Evolutionary conservation across 192 early-diverging fungal species (phyloP), one percentile per base, ranked within the genome.

Genomic region (Podila minutissima): DNA sequence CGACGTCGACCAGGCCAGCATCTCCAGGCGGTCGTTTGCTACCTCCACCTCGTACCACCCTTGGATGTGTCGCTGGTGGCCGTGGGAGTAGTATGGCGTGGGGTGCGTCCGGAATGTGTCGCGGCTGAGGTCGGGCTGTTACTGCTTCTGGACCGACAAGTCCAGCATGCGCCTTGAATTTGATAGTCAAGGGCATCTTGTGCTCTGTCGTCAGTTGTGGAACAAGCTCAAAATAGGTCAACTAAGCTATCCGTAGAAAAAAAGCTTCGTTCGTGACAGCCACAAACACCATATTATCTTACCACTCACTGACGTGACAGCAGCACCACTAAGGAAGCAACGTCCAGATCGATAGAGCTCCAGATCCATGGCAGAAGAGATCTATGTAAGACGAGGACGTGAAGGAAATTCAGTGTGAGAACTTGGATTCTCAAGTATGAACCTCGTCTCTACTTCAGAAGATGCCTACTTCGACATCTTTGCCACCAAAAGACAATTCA

Each of bases 1-100:
- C 87, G 19, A 88, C 87, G 59, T 86, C 87, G 2, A 88, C 73
- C 26, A 85, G 49, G 4, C 74, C 74, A 12, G 32, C 48, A 62
- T 84, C 64, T 28, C 85, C 73, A 59, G 77, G 58, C 19, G 49
- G 50, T 15, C 65, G 53, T 28, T 84, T 72, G 38, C 10, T 70
- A 7, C 65, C 71, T 10, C 29, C 64, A 5, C 82, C 71, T 63
- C 50, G 60, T 22, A 72, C 41, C 32, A 72, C 74, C 24, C 83
- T 37, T 59, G 82, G 67, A 58, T 86, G 72, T 15, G 57, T 74
- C 1, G 51, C 57, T 3, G 83, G 64, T 24, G 82, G 84, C 1
- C 82, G 72, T n/a, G 79, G 83, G 24, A 86, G 41, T 0, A 85
- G 49, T 31, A 83, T 65, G n/a, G 72, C 73, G 17, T 74, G n/a